phyloP scores from a whole-genome alignment of 2,329 filamentous ascomycete species.

The Rhinocladiella similis region DNA sequence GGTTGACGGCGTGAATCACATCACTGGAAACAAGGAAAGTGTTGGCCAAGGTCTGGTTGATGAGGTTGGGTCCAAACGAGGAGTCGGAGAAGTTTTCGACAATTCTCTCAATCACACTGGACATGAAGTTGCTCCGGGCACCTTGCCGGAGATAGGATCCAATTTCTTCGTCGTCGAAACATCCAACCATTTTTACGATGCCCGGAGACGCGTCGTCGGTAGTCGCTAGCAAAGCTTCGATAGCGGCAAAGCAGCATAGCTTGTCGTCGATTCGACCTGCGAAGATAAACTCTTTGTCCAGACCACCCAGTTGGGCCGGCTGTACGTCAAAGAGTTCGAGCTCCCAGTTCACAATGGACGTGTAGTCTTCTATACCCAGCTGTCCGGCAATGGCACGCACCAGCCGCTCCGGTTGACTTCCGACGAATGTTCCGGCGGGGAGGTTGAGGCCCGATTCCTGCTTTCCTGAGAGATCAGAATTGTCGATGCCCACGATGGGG shows the following conservation, averaged over 20 bases:
- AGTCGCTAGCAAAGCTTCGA: slow-evolving; percentile 76
- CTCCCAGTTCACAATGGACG: slow-evolving; percentile 89
- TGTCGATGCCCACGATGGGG: slow-evolving; percentile 87
- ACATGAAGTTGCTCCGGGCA: slow-evolving; percentile 84
- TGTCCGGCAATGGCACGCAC: slow-evolving; percentile 79
- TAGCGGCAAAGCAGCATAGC: slow-evolving; percentile 89
- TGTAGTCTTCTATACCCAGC: slow-evolving; percentile 71
- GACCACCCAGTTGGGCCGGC: slow-evolving; percentile 76
- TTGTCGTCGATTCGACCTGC: slow-evolving; percentile 96
- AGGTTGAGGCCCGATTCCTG: slow-evolving; percentile 30
- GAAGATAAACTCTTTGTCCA: slow-evolving; percentile 93
- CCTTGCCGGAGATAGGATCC: slow-evolving; percentile 88
- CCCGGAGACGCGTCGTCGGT: slow-evolving; percentile 52
- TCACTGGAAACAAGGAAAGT: slow-evolving; percentile 92
- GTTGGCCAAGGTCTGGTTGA: slow-evolving; percentile 83
- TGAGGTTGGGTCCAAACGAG: slow-evolving; percentile 50
- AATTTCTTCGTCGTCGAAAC: slow-evolving; percentile 97
- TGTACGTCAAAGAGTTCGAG: slow-evolving; percentile 92
- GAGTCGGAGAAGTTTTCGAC: slow-evolving; percentile 56
- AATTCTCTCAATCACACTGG: slow-evolving; percentile 75
- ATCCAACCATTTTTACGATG: slow-evolving; percentile 85
- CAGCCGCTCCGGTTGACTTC: slow-evolving; percentile 80
- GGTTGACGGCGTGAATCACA: slow-evolving; percentile 90
- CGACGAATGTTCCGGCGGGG: slow-evolving; percentile 67
- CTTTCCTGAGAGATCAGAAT: slow-evolving; percentile 54